phyloP scores from a whole-genome alignment of 2,329 filamentous ascomycete species.

The Hypoxylon sp. region DNA sequence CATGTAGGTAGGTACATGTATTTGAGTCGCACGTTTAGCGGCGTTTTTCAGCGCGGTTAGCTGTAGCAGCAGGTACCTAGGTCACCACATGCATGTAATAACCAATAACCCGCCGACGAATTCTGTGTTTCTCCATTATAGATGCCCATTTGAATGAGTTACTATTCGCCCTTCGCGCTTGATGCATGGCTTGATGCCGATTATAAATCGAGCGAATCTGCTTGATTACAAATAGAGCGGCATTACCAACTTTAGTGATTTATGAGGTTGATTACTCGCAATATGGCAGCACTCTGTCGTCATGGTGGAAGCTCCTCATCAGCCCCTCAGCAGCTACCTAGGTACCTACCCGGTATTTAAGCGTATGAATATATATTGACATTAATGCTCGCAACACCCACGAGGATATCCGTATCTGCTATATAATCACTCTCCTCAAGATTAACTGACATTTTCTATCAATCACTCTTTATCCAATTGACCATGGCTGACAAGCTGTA shows the following conservation, averaged over 20 bases:
- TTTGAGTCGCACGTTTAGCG: neutral
- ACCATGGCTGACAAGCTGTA: constrained; percentile 47
- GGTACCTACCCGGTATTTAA: neutral
- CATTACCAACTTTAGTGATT: constrained; percentile 6
- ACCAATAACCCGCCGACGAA: too few species aligned
- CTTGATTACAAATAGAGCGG: constrained; percentile 24
- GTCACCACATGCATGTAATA: too few species aligned
- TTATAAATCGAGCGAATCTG: constrained; percentile 3
- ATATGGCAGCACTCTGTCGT: constrained; percentile 35
- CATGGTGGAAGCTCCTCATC: constrained; percentile 25
- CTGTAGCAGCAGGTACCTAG: neutral
- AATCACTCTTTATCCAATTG: neutral
- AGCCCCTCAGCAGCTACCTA: constrained; percentile 20
- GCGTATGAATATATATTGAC: constrained; percentile 5
- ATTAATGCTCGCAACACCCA: constrained; percentile 2
- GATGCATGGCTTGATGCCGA: neutral
- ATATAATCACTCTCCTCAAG: neutral
- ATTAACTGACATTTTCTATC: neutral
- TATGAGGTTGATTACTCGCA: constrained; percentile 28
- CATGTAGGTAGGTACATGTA: neutral
- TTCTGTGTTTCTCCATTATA: too few species aligned
- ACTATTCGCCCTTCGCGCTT: neutral
- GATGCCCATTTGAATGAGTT: too few species aligned
- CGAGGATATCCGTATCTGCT: neutral
- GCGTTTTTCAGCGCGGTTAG: neutral